Base-by-base conservation (phyloP, 495 filamentous ascomycete species). In the Chaetomium cochliodes region DNA sequence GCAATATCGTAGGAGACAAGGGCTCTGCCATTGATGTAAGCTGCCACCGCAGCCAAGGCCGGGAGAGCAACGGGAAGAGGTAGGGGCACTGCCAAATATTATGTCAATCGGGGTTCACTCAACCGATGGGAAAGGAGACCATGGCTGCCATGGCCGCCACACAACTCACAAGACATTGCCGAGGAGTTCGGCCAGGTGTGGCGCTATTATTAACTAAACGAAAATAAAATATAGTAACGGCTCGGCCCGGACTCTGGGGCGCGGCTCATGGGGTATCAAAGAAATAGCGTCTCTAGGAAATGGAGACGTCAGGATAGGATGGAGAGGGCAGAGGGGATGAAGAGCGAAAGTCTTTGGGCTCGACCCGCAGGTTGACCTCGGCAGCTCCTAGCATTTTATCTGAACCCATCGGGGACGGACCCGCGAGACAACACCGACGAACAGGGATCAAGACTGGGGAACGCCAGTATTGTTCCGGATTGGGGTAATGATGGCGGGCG, bases 21-120 rank as follows among this genome's bases (percentile, higher is more conserved):
- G 65, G 79, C 84, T 74, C 84, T 85, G 8, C 89, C 94, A 71
- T 96, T 92, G 58, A 96, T 76, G 73, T 97, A 98, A 28, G 92
- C 90, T 33, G 89, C 81, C 0, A 82, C 81, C 7, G 89, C 88
- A 20, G 85, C 84, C 33, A 86, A 82, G 25, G 86, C 89, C 23
- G 92, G 88, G 30, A 84, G 74, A 15, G 85, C 80, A 51, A 92
- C 60, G 22, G 84, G 74, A 13, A 82, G 67, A 26, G 82, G 78
- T 30, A 82, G 75, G 77, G 70, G 58, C 20, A 65, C 67, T 69
- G n/a, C n/a, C n/a, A n/a, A n/a, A n/a, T n/a, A 53, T 15, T 0
- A 23, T 42, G 49, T 42, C 42, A 50, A 46, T n/a, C 47, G 11
- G 53, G 42, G 52, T 23, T 22, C 12, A 26, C n/a, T 20, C 22